phyloP scores from a whole-genome alignment of 345 rosid genomes.

The Erysimum cheiranthoides region DNA sequence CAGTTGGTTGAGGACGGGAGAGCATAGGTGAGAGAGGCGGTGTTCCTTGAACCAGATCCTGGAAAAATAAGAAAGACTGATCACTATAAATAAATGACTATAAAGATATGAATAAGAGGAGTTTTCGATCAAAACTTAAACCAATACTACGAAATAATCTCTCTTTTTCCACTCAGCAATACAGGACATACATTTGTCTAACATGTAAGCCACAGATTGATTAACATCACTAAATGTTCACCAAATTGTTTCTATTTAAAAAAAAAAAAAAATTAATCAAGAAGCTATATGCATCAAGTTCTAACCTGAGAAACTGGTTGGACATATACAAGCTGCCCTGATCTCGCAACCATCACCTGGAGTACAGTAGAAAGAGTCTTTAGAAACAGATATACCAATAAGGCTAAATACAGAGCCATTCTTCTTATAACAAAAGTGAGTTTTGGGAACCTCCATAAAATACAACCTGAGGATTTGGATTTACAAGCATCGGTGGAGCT shows the following conservation, averaged over 20 bases:
- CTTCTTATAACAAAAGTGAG: neutral
- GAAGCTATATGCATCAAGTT: constrained; percentile 15
- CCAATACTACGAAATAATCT: neutral
- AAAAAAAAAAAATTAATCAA: neutral
- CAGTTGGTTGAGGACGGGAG: constrained; percentile 55
- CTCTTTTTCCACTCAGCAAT: neutral
- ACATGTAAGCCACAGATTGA: neutral
- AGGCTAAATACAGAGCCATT: constrained; percentile 11
- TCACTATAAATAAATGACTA: neutral
- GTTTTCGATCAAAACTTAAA: neutral
- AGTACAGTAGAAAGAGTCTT: constrained; percentile 28
- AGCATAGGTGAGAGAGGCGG: constrained; percentile 57
- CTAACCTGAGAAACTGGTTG: constrained; percentile 84
- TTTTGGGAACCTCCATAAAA: constrained; percentile 31
- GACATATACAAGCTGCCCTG: constrained; percentile 75
- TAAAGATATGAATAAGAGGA: neutral
- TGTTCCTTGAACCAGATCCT: constrained; percentile 67
- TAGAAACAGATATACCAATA: constrained; percentile 17
- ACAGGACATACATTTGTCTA: neutral
- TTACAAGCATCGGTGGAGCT: constrained; percentile 56
- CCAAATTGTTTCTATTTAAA: neutral
- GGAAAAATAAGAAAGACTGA: constrained; percentile 21
- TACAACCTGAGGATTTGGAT: constrained; percentile 71
- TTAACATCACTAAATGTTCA: neutral
- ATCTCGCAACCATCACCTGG: constrained; percentile 74